Base-by-base conservation (phyloP, 331 rosid genomes). In the Dryas integrifolia region DNA sequence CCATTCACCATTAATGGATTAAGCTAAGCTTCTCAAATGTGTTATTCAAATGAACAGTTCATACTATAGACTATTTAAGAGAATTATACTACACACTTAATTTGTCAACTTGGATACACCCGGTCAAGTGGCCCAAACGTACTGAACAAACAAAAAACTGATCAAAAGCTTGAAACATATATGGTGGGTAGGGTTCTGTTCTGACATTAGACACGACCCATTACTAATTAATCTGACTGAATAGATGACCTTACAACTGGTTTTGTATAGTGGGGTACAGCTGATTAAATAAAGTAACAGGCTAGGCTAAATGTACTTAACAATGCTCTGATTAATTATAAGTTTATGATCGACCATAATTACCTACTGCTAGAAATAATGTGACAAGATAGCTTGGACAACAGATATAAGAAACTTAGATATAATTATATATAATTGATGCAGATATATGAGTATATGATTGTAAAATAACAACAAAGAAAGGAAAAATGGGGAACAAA, bases 161-260 rank as follows among this genome's bases (percentile, higher is more conserved):
- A 62, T 5, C 13, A 41, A 62, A 57, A 40, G 67, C 67, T 62
- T 62, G 46, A 58, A 49, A 45, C 66, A 71, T 9, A 69, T 14
- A 16, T 30, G 18, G 51, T 70, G 64, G 50, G 74, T 72, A 72
- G 66, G 82, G 74, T 72, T 72, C 13, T 35, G 58, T 66, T 61
- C 44, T 66, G 70, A 66, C 69, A 65, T 67, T 47, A 15, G 13
- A 58, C 50, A n/a, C 24, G 40, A 72, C 50, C 51, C 43, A 5
- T 67, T 56, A n/a, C 46, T 50, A 49, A 72, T 72, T 50, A 49
- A 72, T 72, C 65, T 74, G 73, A 47, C 11, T 11, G 47, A 58
- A 48, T 48, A 44, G 7, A 67, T 68, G 79, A 60, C 70, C 74
- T 71, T 76, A 10, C 75, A 67, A 69, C 47, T 43, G 41, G 30